Evolutionary conservation across 768 basidiomycete genomes (phyloP), one percentile per base, ranked within the genome.

Genomic region (Coprinopsis strossmayeri): DNA sequence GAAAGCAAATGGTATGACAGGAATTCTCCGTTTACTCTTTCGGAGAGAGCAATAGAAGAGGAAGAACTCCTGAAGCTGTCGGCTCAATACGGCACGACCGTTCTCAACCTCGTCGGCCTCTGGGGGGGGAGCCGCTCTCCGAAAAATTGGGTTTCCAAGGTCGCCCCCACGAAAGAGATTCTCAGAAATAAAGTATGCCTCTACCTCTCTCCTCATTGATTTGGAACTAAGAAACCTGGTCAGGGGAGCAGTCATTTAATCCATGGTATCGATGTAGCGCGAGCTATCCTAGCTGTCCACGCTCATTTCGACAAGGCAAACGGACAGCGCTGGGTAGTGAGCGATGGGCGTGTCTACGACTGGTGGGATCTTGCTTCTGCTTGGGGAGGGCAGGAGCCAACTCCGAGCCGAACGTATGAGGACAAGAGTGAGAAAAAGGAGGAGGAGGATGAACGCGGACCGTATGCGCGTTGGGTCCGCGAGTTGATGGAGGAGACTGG

Each of bases 311-410:
- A 52, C 24, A 69, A 67, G 37, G 73, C 78, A 1, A 53, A 60
- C 2, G 79, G 78, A 0, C 69, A 80, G 56, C 69, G 80, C 4
- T 81, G 78, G 79, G 56, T 81, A 2, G 59, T 81, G 27, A 78
- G 74, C 2, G 78, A 81, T 52, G 67, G 66, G 17, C 70, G 77
- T 5, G 71, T 79, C 32, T 80, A 82, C 56, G 82, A 84, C 59
- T 84, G 81, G 81, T 84, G 80, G 80, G 78, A 82, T 54, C 65
- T 82, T 3, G 77, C 75, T 1, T 72, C 73, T 4, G 72, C 76
- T 2, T 82, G 79, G 79, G 77, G 73, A 0, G 49, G 61, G 11
- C 34, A 35, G 34, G 50, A 45, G 39, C 24, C 37, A 17, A 20
- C 25, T 5, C 4, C 18, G 2, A 30, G 2, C 20, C 23, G 21